Base-by-base conservation (phyloP, 179 eudicot genomes). In the Beta lomatogona region DNA sequence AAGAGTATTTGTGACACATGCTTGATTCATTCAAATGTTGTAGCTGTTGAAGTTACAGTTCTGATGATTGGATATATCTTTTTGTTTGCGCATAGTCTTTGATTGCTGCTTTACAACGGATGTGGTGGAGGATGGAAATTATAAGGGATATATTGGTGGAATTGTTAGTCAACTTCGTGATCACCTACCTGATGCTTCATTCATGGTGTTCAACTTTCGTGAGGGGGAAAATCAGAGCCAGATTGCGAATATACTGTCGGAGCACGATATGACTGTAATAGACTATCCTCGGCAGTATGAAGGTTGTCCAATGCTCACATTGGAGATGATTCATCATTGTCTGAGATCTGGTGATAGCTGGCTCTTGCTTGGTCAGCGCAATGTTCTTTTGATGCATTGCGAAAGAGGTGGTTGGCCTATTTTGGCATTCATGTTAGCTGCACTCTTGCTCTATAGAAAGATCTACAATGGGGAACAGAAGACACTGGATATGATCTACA, bases 321-420 rank as follows among this genome's bases (percentile, higher is more conserved):
- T 94, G 87, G 98, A 93, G 82, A 87, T 87, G 86, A 87, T 94
- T 66, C 94, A 90, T 87, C 91, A 94, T 80, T 94, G 92, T 81
- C 83, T 94, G 73, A 88, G 88, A 75, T 91, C 97, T 22, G 85
- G 95, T 81, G 97, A 93, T 74, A 91, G 89, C 80, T 94, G 97
- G 97, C 91, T 92, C 36, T 86, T 86, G 54, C 90, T 88, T 57
- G 95, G 95, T 81, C 92, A 87, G 77, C 89, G 83, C 50, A 92
- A 92, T 78, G 86, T 92, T 73, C 89, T 92, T 11, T 81, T 93
- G 75, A 87, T 92, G 97, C 94, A 93, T 74, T 93, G 94, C 71
- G 92, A 93, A 67, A 84, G 88, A 75, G 94, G 92, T 72, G 93
- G 91, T 11, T 92, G 94, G 92, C 94, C 94, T 14, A 83, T 90